Evolutionary conservation across 441 rosid species (phyloP), one percentile per base, ranked within the genome.

Genomic region (Croton laevigatus): DNA sequence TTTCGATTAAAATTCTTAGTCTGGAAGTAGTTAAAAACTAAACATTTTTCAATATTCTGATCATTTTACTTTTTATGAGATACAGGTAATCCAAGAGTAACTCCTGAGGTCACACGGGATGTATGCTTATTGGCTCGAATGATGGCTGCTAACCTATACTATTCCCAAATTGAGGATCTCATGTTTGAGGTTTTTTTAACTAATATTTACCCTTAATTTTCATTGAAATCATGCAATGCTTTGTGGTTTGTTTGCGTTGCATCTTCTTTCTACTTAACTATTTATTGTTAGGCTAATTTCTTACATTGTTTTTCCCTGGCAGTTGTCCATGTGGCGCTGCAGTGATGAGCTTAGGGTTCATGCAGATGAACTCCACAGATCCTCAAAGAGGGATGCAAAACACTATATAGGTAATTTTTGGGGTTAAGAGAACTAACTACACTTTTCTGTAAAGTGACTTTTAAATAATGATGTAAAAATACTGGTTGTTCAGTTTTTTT

Each of bases 271-370:
- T 53, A 38, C 20, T 13, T 54, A 5, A 40, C 32, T 42, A 9
- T 59, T 68, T 42, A 49, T 44, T 45, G 2, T 54, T 55, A 23
- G 20, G 45, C 67, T 51, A 59, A 78, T 66, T 62, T 66, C 58
- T 52, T 70, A 63, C n/a, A n/a, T 60, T 38, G 44, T 57, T 62
- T 71, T 69, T 59, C 60, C 19, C 48, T 63, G 22, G 79, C 83
- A 94, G 98, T 68, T 94, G 84, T 91, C 98, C 65, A 94, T 94
- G 98, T 94, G 98, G 96, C 96, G 96, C 68, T 94, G 98, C 89
- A 91, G 79, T 62, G 96, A 89, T 48, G 98, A 94, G 70, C 91
- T 94, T 63, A 89, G 94, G 65, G 74, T 67, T 62, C 77, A 82
- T 64, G 93, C 98, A 0, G 91, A 88, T 53, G 85, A 82, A 73